A percentile compares a stretch with the other conserved stretches of the same genome.
phyloP scores from a whole-genome alignment of 2,329 filamentous ascomycete genomes.

The Cladophialophora psammophila region DNA sequence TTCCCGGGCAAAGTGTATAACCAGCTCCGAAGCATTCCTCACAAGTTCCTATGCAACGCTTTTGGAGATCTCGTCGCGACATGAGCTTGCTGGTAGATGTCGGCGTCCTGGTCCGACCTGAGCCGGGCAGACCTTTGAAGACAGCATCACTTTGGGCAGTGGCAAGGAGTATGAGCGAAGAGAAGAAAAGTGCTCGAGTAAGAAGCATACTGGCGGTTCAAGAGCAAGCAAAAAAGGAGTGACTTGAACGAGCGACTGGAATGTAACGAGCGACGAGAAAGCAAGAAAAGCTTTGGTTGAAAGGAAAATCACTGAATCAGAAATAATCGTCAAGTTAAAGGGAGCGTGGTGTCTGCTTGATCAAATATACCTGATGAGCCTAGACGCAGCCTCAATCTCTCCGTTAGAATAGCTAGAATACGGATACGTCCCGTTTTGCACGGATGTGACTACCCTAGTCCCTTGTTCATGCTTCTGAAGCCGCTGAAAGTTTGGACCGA shows the following conservation, averaged over 20 bases:
- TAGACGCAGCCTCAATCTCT: slow-evolving; percentile 8
- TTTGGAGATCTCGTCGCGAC: slow-evolving; percentile 25
- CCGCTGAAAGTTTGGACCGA: neutral
- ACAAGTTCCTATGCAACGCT: slow-evolving; percentile 35
- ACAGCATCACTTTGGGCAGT: slow-evolving; percentile 29
- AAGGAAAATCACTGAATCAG: neutral
- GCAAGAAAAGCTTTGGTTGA: neutral
- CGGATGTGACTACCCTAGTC: neutral
- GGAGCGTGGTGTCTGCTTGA: neutral
- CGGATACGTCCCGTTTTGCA: slow-evolving; percentile 23
- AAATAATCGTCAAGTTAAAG: neutral
- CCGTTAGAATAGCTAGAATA: slow-evolving; percentile 8
- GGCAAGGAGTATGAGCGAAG: slow-evolving; percentile 28
- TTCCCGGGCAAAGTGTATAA: slow-evolving; percentile 35
- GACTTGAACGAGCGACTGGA: slow-evolving; percentile 12
- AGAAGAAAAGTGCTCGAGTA: slow-evolving; percentile 22
- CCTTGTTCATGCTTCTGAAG: neutral
- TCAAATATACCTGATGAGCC: slow-evolving; percentile 13
- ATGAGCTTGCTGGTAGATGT: slow-evolving; percentile 25
- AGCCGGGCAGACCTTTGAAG: slow-evolving; percentile 19
- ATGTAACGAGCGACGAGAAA: slow-evolving; percentile 14
- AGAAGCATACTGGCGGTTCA: slow-evolving; percentile 30
- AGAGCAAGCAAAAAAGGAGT: slow-evolving; percentile 14
- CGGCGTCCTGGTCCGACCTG: slow-evolving; percentile 17
- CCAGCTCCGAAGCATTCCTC: slow-evolving; percentile 36